Percentiles rank a stretch among this genome's conserved stretches.
Evolutionary conservation across 768 basidiomycete genomes (phyloP).

Genomic region (Suillus placidus): DNA sequence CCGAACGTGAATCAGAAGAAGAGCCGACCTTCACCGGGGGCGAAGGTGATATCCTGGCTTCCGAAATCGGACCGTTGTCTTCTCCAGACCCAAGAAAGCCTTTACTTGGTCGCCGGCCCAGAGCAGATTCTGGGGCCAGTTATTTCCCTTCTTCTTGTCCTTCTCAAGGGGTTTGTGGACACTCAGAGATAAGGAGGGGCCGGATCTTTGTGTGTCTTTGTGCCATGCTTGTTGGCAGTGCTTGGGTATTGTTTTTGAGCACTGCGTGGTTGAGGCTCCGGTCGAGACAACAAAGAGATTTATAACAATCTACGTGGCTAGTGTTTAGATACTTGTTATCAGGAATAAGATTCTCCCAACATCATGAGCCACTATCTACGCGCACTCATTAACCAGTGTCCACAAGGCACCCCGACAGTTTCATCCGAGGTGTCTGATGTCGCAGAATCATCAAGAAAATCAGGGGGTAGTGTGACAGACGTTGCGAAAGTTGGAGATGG

Average conservation of each 20-base stretch:
- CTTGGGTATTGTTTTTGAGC: constrained; percentile 67
- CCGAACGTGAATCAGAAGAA: constrained; percentile 5
- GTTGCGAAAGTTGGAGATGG: background rate
- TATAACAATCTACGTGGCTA: background rate
- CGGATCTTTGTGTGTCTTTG: constrained; percentile 49
- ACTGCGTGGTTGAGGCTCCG: constrained; percentile 63
- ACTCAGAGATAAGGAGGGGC: constrained; percentile 50
- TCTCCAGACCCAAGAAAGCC: constrained; percentile 18
- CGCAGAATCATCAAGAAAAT: constrained; percentile 27
- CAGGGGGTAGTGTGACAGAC: constrained; percentile 6
- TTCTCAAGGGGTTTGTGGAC: constrained; percentile 22
- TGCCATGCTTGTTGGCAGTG: constrained; percentile 44
- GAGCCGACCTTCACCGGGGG: constrained; percentile 4
- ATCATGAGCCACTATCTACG: background rate
- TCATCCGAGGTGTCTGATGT: constrained; percentile 34
- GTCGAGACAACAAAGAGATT: constrained; percentile 39
- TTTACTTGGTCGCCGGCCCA: constrained; percentile 10
- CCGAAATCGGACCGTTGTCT: constrained; percentile 8
- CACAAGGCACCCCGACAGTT: constrained; percentile 33
- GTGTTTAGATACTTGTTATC: constrained; percentile 1
- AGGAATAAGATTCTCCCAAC: background rate
- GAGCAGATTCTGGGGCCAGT: constrained; percentile 5
- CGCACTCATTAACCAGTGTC: constrained; percentile 32
- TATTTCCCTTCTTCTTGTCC: constrained; percentile 16
- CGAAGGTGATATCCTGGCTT: constrained; percentile 10